Conservation (phyloP, 2,329 filamentous ascomycete genomes). For the Bipolaris zeicola region DNA sequence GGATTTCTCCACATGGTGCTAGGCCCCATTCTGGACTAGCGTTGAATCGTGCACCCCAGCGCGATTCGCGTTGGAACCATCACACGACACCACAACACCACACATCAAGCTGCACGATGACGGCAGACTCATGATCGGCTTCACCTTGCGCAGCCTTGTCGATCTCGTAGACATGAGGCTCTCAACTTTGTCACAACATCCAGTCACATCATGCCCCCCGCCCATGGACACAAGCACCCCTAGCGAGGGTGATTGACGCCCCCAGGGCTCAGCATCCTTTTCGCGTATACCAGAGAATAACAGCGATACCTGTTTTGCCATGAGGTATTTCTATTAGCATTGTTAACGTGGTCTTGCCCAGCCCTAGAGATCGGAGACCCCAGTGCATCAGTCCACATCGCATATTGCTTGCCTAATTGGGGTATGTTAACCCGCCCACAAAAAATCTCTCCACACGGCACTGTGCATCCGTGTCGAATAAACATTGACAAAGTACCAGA, state of each 20-base stretch:
- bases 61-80: neutral
- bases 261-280: neutral
- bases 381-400: constrained; percentile 8
- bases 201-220: neutral
- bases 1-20: neutral
- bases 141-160: neutral
- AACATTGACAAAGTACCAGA: constrained; percentile 5
- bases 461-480: constrained; percentile 5
- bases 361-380: constrained; percentile 3
- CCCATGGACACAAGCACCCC: neutral
- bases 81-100: constrained; percentile 1
- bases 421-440: constrained; percentile 17
- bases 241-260: neutral
- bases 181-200: neutral
- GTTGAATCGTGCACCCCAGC: neutral
- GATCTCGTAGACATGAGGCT: neutral
- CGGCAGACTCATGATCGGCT: neutral
- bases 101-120: neutral
- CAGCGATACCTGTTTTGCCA: neutral
- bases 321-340: neutral
- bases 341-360: neutral
- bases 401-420: constrained; percentile 15
- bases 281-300: neutral
- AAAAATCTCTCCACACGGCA: constrained; percentile 16
- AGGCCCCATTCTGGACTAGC: constrained; percentile 3